Percentiles rank a stretch among this genome's conserved stretches.
Conservation (phyloP, 2,329 filamentous ascomycete species). For the Knoxdaviesia capensis region DNA sequence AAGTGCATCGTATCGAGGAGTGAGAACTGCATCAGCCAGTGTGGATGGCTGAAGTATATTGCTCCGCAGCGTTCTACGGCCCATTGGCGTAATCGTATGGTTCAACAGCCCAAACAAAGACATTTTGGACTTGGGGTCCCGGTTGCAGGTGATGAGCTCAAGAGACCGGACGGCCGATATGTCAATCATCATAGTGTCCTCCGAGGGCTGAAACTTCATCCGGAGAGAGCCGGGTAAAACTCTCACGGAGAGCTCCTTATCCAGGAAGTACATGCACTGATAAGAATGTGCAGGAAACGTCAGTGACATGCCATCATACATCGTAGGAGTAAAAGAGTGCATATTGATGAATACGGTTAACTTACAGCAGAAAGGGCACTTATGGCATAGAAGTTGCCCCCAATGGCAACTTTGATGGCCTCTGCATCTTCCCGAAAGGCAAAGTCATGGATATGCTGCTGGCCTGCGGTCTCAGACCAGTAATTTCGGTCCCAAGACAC, state of each 20-base stretch:
- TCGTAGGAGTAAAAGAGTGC: too few relatives aligned
- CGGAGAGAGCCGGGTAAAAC: constrained; percentile 67
- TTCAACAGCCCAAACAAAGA: constrained; percentile 76
- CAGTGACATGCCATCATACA: too few relatives aligned
- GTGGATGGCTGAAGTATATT: constrained; percentile 83
- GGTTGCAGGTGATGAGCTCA: constrained; percentile 76
- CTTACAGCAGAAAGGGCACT: constrained; percentile 72
- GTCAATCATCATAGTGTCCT: constrained; percentile 92
- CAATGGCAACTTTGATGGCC: constrained; percentile 56
- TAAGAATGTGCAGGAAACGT: constrained; percentile 5
- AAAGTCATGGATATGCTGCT: constrained; percentile 61
- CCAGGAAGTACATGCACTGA: constrained; percentile 64
- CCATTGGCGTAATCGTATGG: constrained; percentile 75
- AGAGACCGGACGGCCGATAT: constrained; percentile 69
- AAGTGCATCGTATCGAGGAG: constrained; percentile 59
- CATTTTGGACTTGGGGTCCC: constrained; percentile 56
- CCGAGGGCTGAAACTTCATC: constrained; percentile 70
- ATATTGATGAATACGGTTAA: background rate
- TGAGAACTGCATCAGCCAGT: constrained; percentile 39
- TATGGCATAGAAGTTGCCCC: constrained; percentile 71
- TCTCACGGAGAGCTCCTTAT: constrained; percentile 43
- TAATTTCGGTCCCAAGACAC: constrained; percentile 47
- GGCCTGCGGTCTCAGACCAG: constrained; percentile 62
- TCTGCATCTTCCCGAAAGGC: constrained; percentile 65
- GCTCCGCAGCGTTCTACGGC: constrained; percentile 59